Evolutionary conservation across 2,329 filamentous ascomycete genomes (phyloP), one percentile per base, ranked within the genome.

Genomic region (Alternaria rosae): DNA sequence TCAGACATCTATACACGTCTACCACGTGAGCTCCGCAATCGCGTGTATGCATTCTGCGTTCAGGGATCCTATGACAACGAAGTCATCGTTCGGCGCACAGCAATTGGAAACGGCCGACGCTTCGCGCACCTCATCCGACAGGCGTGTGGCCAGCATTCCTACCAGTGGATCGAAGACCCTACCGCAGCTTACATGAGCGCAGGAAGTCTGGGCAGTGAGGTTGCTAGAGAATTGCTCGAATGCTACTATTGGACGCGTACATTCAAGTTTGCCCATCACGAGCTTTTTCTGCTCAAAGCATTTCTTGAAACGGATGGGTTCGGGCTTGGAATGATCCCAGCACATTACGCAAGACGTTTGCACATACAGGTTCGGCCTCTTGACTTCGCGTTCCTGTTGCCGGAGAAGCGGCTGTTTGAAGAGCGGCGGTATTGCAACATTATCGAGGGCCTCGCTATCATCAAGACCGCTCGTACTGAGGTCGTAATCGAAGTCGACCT

Each of bases 11-110:
- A 67, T 25, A 54, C 48, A 11, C 43, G 35, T 43, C 51, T 72
- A n/a, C 68, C 70, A 30, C 66, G 67, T 52, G 70, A 72, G 41
- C 61, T 72, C 32, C 70, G 70, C 25, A 62, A 70, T 28, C 57
- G 62, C 23, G 60, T 72, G 55, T 66, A 70, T 41, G 52, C 59
- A 4, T 70, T 63, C 32, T 70, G 65, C 15, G 61, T 70, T 8
- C 60, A 70, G 45, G 64, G 70, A 11, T 17, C 43, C 5, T 63
- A 64, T 13, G 70, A 72, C 50, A 64, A 70, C 21, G 68, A 72
- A 28, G 68, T 72, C 13, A 62, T 72, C 10, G 59, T 72, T 15
- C 64, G 70, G 10, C 62, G 56, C n/a, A 58, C 55, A 35, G 35
- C 57, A 8, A 11, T 32, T 6, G 50, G 44, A 7, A 25, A 28